These are phyloP conservation scores for Canavalia gladiata DNA, from an alignment of 306 rosid genomes.

Conservation along the genomic window DNA sequence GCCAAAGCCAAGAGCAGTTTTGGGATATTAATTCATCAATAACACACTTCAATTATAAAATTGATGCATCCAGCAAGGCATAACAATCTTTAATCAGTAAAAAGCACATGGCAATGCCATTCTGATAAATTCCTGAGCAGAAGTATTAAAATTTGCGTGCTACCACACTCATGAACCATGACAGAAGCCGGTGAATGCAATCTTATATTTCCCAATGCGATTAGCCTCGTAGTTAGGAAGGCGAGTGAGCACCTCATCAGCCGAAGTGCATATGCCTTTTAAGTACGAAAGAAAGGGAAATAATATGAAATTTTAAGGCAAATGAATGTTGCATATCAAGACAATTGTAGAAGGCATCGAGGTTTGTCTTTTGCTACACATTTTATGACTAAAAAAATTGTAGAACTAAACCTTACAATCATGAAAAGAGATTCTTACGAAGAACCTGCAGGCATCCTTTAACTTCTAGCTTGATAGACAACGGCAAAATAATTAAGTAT, in stretches of 20 bases:
- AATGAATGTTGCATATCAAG: not conserved
- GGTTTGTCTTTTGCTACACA: not conserved
- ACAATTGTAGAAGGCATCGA: not conserved
- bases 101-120: too few species aligned
- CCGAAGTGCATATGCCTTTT: constrained; percentile 1
- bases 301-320: not conserved
- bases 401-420: not conserved
- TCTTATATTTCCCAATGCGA: not conserved
- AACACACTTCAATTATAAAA: too few species aligned
- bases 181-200: not conserved
- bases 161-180: not conserved
- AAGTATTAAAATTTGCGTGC: too few species aligned
- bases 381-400: not conserved
- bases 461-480: constrained; percentile 16
- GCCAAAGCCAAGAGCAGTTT: too few species aligned
- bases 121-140: too few species aligned
- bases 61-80: too few species aligned
- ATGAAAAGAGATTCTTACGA: constrained; percentile 21
- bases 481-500: not conserved
- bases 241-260: constrained; percentile 1
- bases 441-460: constrained; percentile 30
- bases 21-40: too few species aligned
- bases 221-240: not conserved
- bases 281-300: not conserved
- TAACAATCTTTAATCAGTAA: too few species aligned